Evolutionary conservation across 2,329 filamentous ascomycete genomes (phyloP), one percentile per base, ranked within the genome.

Genomic region (Pseudocercospora pini-densiflorae): DNA sequence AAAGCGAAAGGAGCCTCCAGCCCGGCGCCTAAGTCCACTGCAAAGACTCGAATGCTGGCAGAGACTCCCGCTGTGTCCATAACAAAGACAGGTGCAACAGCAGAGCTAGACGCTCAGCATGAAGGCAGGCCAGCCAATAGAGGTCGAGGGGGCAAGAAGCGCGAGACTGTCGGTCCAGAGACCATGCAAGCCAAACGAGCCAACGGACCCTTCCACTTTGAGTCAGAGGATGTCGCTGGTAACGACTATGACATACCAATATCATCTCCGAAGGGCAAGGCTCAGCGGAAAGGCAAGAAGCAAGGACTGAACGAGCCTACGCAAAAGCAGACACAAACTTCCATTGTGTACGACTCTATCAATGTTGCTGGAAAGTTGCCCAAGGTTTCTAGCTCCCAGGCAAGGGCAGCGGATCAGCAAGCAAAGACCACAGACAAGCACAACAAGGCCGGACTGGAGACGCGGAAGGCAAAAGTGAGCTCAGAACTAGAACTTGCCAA

Each of bases 401-500:
- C 7, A 10, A 19, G 5, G 31, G 23, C 16, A 36, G 55, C 55
- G 7, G 9, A n/a, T 14, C 60, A 21, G 21, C 27, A 27, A 58
- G 31, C 36, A 36, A 53, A 45, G 29, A 23, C 40, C 9, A 36
- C 58, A 27, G 14, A 33, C 4, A 12, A 65, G 63, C 59, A 51
- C 8, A 51, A 9, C 51, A 61, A n/a, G 55, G 31, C 12, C 31
- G 31, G 29, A 7, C 24, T 8, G 21, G 7, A 33, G 54, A 19
- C 6, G 7, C 54, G 33, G 9, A 27, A 59, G 19, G 36, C 23
- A 3, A 29, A 33, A 1, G 21, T 19, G 12, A 61, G 59, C 45
- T 61, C 59, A 3, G 59, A 61, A 9, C 40, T 61, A 16, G 40
- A 58, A 21, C 55, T 31, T 61, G 24, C 23, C 40, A 33, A 61